phyloP scores from a whole-genome alignment of 176 grass and related monocot species.

The Oryza officinalis region DNA sequence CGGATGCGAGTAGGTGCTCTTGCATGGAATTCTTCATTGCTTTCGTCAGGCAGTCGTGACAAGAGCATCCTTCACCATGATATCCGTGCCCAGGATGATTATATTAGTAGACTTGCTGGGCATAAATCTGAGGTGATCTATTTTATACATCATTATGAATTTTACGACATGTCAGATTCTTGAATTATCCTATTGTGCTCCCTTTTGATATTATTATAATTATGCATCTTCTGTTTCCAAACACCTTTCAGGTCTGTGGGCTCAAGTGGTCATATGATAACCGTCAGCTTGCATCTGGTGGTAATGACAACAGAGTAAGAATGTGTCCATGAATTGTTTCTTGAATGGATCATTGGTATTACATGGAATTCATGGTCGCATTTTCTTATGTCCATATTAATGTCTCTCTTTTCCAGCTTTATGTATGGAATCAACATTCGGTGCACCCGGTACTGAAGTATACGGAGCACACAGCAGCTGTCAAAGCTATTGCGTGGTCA shows the following conservation, averaged over 20 bases:
- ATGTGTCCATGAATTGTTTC: slow-evolving; percentile 16
- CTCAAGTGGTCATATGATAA: slow-evolving; percentile 98
- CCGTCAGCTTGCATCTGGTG: slow-evolving; percentile 92
- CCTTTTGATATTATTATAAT: not conserved
- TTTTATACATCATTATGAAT: not conserved
- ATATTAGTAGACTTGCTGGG: slow-evolving; percentile 86
- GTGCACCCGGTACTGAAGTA: slow-evolving; percentile 81
- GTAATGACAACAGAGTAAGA: slow-evolving; percentile 92
- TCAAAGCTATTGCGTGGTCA: slow-evolving; percentile 99
- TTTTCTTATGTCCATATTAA: not conserved
- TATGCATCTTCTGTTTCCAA: not conserved
- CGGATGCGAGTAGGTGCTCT: slow-evolving; percentile 84
- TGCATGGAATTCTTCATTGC: slow-evolving; percentile 87
- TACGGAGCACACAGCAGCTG: slow-evolving; percentile 94
- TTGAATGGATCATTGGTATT: not conserved
- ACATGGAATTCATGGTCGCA: not conserved
- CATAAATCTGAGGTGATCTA: slow-evolving; percentile 94
- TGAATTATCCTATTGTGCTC: not conserved
- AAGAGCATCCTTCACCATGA: slow-evolving; percentile 85
- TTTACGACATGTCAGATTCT: not conserved
- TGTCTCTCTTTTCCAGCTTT: slow-evolving; percentile 58
- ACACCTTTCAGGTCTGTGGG: slow-evolving; percentile 72
- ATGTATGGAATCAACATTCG: slow-evolving; percentile 99
- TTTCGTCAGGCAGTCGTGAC: slow-evolving; percentile 95
- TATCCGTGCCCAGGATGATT: slow-evolving; percentile 89